phyloP scores from a whole-genome alignment of 371 early-diverging fungal species.

The Caulochytrium protostelioides region DNA sequence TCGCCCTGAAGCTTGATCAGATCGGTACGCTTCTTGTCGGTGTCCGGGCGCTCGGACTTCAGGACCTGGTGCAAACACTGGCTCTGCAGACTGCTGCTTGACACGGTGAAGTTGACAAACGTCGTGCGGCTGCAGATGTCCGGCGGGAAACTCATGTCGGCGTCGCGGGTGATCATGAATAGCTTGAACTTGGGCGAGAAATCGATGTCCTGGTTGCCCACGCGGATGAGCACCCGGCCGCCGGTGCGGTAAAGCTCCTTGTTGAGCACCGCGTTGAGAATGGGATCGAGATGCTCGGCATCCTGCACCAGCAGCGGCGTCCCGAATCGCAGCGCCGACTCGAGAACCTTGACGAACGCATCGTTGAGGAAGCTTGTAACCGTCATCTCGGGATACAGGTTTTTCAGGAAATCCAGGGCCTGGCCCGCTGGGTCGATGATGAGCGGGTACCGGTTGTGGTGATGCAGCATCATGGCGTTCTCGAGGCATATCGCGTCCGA shows the following conservation, averaged over 20 bases:
- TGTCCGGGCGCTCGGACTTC: conserved; percentile 84
- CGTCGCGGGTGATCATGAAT: conserved; percentile 81
- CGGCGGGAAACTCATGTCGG: conserved; percentile 76
- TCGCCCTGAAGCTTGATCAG: conserved; percentile 87
- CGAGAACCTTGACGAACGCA: conserved; percentile 87
- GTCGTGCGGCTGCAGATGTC: conserved; percentile 92
- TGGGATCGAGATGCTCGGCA: conserved; percentile 90
- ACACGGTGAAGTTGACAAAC: conserved; percentile 96
- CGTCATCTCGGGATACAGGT: conserved; percentile 63
- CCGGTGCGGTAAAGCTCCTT: conserved; percentile 87
- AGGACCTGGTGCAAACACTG: conserved; percentile 90
- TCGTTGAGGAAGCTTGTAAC: conserved; percentile 94
- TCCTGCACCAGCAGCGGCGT: conserved; percentile 91
- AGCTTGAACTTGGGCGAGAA: conserved; percentile 91
- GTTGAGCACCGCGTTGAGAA: conserved; percentile 90
- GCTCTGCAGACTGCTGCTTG: conserved; percentile 78
- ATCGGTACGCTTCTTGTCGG: conserved; percentile 76
- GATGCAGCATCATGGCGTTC: conserved; percentile 89
- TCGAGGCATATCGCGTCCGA: conserved; percentile 84
- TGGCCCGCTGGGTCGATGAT: conserved; percentile 94
- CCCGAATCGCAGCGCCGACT: conserved; percentile 93
- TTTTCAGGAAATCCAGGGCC: conserved; percentile 68
- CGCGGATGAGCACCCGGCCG: conserved; percentile 82
- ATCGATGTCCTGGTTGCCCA: conserved; percentile 94
- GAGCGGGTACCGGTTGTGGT: conserved; percentile 84